A percentile compares a stretch with the other conserved stretches of the same genome.
These are phyloP conservation scores for Phytophthora pluvialis DNA, from an alignment of 352 stramenopile genomes.

Conservation along the genomic window DNA sequence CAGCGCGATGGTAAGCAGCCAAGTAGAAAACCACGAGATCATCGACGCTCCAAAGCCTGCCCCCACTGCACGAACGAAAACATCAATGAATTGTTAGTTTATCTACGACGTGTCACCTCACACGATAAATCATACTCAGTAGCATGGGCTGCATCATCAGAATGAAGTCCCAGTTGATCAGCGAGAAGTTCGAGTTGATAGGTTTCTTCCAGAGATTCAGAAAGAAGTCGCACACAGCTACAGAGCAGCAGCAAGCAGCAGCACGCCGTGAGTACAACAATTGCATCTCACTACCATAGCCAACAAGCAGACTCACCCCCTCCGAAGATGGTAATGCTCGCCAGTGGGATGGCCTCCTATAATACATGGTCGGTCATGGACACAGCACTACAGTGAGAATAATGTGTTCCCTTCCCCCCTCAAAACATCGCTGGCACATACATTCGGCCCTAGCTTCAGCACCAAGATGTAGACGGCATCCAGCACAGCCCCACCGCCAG, in stretches of 20 bases:
- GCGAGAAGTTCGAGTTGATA: constrained; percentile 49
- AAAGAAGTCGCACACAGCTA: constrained; percentile 40
- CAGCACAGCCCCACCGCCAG: constrained; percentile 89
- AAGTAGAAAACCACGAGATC: constrained; percentile 89
- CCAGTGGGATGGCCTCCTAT: constrained; percentile 88
- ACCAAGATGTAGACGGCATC: constrained; percentile 94
- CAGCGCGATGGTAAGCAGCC: constrained; percentile 77
- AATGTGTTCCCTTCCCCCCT: neutral
- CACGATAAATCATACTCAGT: constrained; percentile 32
- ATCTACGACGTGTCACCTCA: neutral
- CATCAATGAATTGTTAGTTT: constrained; percentile 3
- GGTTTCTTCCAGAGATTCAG: constrained; percentile 46
- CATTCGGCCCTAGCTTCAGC: constrained; percentile 86
- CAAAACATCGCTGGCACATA: constrained; percentile 15
- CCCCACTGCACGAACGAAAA: constrained; percentile 34
- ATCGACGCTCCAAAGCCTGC: constrained; percentile 76
- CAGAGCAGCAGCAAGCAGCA: constrained; percentile 5
- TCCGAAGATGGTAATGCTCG: constrained; percentile 92
- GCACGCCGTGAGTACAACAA: neutral
- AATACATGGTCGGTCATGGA: neutral
- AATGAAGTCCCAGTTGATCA: constrained; percentile 96
- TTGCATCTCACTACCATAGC: neutral
- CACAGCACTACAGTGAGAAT: constrained; percentile 8
- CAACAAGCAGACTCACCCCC: constrained; percentile 41
- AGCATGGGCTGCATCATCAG: constrained; percentile 93